These are phyloP conservation scores for Thelonectria discophora DNA, from an alignment of 2,329 filamentous ascomycete species.

Conservation along the genomic window DNA sequence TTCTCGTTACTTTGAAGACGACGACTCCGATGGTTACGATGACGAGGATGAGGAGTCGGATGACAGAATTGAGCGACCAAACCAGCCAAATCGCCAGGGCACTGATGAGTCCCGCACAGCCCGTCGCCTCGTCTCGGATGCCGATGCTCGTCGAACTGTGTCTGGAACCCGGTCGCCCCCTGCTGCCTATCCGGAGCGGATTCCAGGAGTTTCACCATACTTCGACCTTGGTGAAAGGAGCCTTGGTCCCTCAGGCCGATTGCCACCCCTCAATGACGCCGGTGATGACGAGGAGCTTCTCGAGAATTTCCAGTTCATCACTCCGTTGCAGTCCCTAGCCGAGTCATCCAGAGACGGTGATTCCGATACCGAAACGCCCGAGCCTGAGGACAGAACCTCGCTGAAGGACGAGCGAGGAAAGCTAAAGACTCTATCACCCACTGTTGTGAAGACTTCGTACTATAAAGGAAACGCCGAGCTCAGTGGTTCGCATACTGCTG, in stretches of 20 bases:
- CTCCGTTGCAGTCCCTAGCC: conserved; percentile 30
- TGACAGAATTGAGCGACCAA: not conserved
- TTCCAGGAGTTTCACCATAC: no score
- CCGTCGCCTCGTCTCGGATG: not conserved
- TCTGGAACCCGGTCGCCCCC: no score
- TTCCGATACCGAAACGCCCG: conserved; percentile 43
- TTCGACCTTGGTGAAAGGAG: no score
- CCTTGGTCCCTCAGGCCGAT: conserved; percentile 10
- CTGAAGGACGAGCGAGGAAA: conserved; percentile 26
- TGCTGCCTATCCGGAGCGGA: not conserved
- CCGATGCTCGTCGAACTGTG: not conserved
- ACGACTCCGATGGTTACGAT: not conserved
- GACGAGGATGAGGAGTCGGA: conserved; percentile 2
- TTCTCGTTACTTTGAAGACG: not conserved
- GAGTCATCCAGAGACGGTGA: conserved; percentile 42
- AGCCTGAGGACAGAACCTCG: conserved; percentile 36
- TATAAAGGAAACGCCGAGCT: conserved; percentile 52
- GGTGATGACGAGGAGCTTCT: conserved; percentile 43
- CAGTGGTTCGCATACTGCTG: conserved; percentile 48
- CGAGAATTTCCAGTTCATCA: conserved; percentile 42
- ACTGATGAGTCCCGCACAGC: not conserved
- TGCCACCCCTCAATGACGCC: conserved; percentile 20
- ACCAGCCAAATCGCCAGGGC: not conserved
- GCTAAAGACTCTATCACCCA: conserved; percentile 29
- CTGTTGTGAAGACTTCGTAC: conserved; percentile 45